phyloP scores from a whole-genome alignment of 805 yeast species.

The Pichia scutulata region DNA sequence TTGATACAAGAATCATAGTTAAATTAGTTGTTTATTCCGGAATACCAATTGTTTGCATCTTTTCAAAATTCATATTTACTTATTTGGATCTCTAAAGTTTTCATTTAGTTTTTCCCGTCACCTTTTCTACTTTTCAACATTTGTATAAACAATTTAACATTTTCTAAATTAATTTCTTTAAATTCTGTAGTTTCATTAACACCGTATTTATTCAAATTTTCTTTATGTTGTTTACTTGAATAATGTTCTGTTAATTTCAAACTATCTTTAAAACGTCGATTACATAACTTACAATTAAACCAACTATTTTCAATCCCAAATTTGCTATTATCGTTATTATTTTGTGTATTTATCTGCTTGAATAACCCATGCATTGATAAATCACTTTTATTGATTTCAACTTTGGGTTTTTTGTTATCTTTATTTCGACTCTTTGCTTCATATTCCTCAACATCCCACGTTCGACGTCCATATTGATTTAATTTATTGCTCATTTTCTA shows the following conservation, averaged over 20 bases:
- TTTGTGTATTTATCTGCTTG: constrained; percentile 5
- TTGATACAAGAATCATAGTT: constrained; percentile 71
- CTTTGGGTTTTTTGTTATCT: not conserved
- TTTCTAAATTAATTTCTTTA: constrained; percentile 39
- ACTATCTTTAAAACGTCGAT: constrained; percentile 74
- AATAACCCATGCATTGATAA: constrained; percentile 12
- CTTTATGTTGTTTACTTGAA: constrained; percentile 62
- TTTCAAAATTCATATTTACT: not conserved
- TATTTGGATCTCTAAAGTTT: not conserved
- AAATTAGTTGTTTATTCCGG: constrained; percentile 79
- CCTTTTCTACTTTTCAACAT: constrained; percentile 1
- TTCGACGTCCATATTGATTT: constrained; percentile 45
- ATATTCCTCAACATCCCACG: constrained; percentile 68
- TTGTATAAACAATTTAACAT: constrained; percentile 31
- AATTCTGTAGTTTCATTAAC: constrained; percentile 14
- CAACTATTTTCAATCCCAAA: constrained; percentile 50
- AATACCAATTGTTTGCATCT: constrained; percentile 41
- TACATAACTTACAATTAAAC: constrained; percentile 76
- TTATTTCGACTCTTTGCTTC: constrained; percentile 24
- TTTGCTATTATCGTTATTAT: not conserved
- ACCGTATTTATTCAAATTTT: constrained; percentile 30
- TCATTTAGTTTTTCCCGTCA: not conserved
- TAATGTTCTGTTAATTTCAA: constrained; percentile 77
- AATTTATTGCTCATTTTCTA: not conserved
- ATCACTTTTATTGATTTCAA: not conserved